Evolutionary conservation across 2,329 filamentous ascomycete genomes (phyloP).

Genomic region (Pseudogymnoascus sp.): DNA sequence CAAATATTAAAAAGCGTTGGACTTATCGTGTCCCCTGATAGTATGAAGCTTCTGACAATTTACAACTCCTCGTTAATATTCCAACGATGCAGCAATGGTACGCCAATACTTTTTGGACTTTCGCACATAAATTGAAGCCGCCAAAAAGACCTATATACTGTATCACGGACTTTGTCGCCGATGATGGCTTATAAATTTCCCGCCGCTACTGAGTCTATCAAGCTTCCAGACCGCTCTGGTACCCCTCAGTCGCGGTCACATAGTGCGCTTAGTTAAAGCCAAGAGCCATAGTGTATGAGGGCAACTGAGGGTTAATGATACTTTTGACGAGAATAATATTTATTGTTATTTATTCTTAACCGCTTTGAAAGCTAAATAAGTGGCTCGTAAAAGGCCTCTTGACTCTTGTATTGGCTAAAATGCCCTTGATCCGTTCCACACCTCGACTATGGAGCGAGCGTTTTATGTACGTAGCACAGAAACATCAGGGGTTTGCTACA

Average conservation of each 20-base stretch:
- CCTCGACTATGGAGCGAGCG: neutral
- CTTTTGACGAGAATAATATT: neutral
- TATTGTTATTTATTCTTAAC: neutral
- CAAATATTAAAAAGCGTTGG: neutral
- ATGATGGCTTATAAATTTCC: slow-evolving; percentile 4
- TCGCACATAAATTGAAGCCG: neutral
- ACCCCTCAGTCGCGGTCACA: neutral
- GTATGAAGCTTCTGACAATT: neutral
- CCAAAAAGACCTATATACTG: neutral
- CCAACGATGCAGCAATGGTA: neutral
- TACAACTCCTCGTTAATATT: neutral
- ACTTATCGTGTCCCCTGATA: neutral
- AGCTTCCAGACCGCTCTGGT: slow-evolving; percentile 5
- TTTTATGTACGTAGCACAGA: slow-evolving; percentile 2
- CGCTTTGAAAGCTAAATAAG: neutral
- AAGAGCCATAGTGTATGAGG: neutral
- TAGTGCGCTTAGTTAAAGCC: neutral
- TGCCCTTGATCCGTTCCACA: neutral
- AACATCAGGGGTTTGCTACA: neutral
- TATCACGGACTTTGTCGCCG: neutral
- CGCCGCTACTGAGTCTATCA: neutral
- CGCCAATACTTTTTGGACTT: neutral
- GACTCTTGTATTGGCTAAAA: neutral
- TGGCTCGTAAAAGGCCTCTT: neutral
- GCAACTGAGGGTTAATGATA: neutral